A percentile compares a stretch with the other conserved stretches of the same genome.
Evolutionary conservation across 805 yeast genomes (phyloP).

Genomic region (Pichia phayaonensis): DNA sequence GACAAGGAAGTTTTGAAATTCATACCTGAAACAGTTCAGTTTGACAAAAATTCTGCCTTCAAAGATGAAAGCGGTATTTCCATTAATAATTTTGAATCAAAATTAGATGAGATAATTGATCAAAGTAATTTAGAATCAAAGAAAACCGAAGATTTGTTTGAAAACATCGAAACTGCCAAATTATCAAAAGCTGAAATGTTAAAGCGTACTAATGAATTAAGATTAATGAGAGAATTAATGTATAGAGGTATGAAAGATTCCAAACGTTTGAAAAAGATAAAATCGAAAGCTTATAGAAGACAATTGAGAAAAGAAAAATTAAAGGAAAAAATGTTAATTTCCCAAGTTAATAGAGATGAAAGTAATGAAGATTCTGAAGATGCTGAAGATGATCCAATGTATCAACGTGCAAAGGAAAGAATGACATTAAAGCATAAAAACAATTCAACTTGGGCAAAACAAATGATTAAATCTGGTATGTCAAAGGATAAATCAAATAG

Average conservation of each 20-base stretch:
- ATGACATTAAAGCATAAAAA: constrained; percentile 89
- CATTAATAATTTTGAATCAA: constrained; percentile 56
- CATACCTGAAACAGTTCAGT: constrained; percentile 41
- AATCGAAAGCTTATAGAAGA: constrained; percentile 82
- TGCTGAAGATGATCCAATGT: constrained; percentile 55
- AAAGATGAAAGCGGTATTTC: constrained; percentile 37
- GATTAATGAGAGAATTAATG: constrained; percentile 93
- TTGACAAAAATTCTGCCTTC: constrained; percentile 47
- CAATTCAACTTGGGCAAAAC: constrained; percentile 83
- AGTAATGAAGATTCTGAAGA: constrained; percentile 38
- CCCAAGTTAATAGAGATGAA: constrained; percentile 34
- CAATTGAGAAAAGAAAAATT: constrained; percentile 78
- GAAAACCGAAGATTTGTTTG: constrained; percentile 73
- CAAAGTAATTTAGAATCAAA: constrained; percentile 67
- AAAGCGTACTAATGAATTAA: constrained; percentile 70
- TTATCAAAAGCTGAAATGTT: constrained; percentile 72
- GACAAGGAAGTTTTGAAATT: constrained; percentile 80
- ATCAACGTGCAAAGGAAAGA: constrained; percentile 80
- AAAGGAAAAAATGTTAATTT: constrained; percentile 60
- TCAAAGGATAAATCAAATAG: constrained; percentile 79
- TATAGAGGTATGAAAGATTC: constrained; percentile 91
- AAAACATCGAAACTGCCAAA: constrained; percentile 76
- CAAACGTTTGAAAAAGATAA: constrained; percentile 86
- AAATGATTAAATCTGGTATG: constrained; percentile 84
- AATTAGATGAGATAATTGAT: constrained; percentile 51